Conservation (phyloP, 495 filamentous ascomycete genomes). For the Aspergillus nanangensis region DNA sequence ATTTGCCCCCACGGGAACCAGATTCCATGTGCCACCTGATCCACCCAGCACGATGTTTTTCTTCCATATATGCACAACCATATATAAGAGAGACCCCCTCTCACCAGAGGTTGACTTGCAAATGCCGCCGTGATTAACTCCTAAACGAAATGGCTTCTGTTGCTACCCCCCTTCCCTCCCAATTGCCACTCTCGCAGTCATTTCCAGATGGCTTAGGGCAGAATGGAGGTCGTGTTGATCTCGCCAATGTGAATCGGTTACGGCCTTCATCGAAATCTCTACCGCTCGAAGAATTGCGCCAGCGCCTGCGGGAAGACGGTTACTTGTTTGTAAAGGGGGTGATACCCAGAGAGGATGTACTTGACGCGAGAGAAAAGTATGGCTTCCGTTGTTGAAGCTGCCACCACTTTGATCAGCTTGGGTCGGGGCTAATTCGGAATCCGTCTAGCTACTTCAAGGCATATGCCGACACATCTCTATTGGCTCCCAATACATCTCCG, state of each 20-base stretch:
- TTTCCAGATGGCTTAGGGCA: conserved; percentile 15
- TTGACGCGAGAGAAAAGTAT: conserved; percentile 39
- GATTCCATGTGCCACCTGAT: too few species aligned
- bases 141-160: background rate
- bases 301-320: conserved; percentile 40
- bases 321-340: conserved; percentile 52
- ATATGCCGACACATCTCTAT: conserved; percentile 41
- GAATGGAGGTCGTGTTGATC: conserved; percentile 20
- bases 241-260: conserved; percentile 9
- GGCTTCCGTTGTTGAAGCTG: background rate
- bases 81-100: too few species aligned
- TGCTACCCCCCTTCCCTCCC: background rate
- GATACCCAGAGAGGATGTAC: conserved; percentile 44
- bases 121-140: background rate
- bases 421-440: background rate
- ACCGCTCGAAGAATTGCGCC: conserved; percentile 29
- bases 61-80: too few species aligned
- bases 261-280: conserved; percentile 8
- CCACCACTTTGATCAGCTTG: background rate
- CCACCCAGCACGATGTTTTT: too few species aligned
- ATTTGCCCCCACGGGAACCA: too few species aligned
- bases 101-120: background rate
- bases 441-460: conserved; percentile 42
- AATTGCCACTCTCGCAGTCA: background rate
- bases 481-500: conserved; percentile 28